Base-by-base conservation (phyloP, 305 asterid genomes). In the Fraxinus sp. region DNA sequence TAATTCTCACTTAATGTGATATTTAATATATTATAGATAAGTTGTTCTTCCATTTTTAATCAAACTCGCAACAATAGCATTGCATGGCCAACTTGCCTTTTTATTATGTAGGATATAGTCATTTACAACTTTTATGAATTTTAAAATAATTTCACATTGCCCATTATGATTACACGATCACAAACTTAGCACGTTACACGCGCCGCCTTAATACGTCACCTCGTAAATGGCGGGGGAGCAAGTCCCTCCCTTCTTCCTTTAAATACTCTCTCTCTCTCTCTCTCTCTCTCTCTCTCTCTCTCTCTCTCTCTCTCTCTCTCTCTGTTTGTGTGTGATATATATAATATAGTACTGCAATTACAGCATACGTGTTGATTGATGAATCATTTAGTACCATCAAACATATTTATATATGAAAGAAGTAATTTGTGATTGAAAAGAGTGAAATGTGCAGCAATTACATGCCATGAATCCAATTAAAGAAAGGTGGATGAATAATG, bases 141-240 rank as follows among this genome's bases (percentile, higher is more conserved):
- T 62, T 62, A 62, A 59, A 62, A 62, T 62, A 22, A 62, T 62
- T 22, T 62, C 71, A 20, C 71, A 62, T 62, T 62, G 16, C 26
- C 30, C 32, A 22, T 62, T 9, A 22, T 26, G 26, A 22, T 18
- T 22, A 46, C 14, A 11, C 46, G 46, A 7, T 39, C 46, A 39
- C 46, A 14, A 46, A 28, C 79, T 33, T 41, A 18, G 87, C 84
- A 77, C 35, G 83, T 87, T 26, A 70, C 85, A 86, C 82, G 85
- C 91, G 86, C 89, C 88, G 85, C 59, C 78, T 81, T 52, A 49
- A 49, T 33, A 32, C 87, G 86, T 78, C 83, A 83, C 88, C 88
- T 89, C 90, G 91, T 78, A 83, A 89, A 89, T 30, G 33, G 33
- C 33, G 33, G 33, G 33, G 33, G 33, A 30, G 33, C 33, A 30